Conservation (phyloP, 768 basidiomycete species). For the Termitomyces bulborhizus region DNA sequence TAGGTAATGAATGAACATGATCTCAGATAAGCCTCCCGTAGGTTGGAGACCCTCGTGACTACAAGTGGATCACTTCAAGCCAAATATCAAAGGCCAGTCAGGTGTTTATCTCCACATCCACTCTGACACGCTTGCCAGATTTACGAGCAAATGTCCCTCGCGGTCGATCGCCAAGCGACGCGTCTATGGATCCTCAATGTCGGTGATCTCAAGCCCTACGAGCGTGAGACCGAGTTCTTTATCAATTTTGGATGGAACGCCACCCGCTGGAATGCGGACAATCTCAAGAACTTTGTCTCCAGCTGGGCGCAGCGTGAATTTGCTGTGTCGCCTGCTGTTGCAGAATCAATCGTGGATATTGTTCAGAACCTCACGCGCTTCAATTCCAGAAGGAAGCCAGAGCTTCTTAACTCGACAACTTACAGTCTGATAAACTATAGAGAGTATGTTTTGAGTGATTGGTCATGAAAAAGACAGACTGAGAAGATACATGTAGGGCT, state of each 20-base stretch:
- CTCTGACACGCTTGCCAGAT: slow-evolving; percentile 24
- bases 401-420: slow-evolving; percentile 55
- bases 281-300: slow-evolving; percentile 45
- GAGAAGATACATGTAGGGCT: slow-evolving; percentile 32
- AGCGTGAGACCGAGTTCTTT: slow-evolving; percentile 68
- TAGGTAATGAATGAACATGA: neutral
- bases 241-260: slow-evolving; percentile 57
- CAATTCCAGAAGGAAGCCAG: slow-evolving; percentile 60
- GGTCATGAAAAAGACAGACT: neutral
- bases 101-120: neutral
- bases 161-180: slow-evolving; percentile 50
- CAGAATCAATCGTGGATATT: slow-evolving; percentile 41
- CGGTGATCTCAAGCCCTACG: slow-evolving; percentile 71
- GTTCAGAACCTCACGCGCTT: slow-evolving; percentile 50
- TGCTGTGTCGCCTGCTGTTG: slow-evolving; percentile 32
- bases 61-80: slow-evolving; percentile 63
- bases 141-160: slow-evolving; percentile 66
- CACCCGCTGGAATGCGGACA: slow-evolving; percentile 46
- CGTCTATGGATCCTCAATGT: slow-evolving; percentile 71
- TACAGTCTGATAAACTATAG: slow-evolving; percentile 62
- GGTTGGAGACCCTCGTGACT: slow-evolving; percentile 61
- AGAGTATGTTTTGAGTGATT: slow-evolving; percentile 39
- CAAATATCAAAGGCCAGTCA: slow-evolving; percentile 42
- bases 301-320: slow-evolving; percentile 66
- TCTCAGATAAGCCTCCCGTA: slow-evolving; percentile 16